Evolutionary conservation across 495 filamentous ascomycete genomes (phyloP), one percentile per base, ranked within the genome.

Genomic region (Wilcoxina mikolae): DNA sequence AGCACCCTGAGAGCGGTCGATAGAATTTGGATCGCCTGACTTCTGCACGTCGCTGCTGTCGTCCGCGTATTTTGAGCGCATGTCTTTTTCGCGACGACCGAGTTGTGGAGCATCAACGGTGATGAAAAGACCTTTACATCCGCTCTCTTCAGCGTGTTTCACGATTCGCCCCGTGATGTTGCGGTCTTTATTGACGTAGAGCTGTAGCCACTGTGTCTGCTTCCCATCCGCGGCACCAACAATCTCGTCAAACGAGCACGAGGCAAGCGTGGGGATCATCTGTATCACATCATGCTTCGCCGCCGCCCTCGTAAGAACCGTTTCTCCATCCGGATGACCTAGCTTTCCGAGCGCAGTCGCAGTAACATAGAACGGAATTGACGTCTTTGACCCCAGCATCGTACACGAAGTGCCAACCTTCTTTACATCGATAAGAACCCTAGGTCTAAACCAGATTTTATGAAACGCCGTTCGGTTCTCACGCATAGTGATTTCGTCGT

Each of bases 121-220:
- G 71, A 99, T 95, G 74, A 96, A 96, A 5, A 99, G 77, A 4
- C 83, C 91, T 71, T 90, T 94, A 74, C 90, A 95, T 25, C 91
- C 93, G 53, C 90, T 82, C 61, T 73, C 74, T 69, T 96, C 93
- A 59, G 93, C 93, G 68, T 95, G 87, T 68, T 85, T 65, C 22
- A 99, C 82, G 61, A 99, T 96, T 55, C 79, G 75, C 70, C 86
- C 77, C 23, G 91, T 99, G 66, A 96, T 88, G 41, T 74, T 78
- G 48, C 93, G 82, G 73, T 99, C 82, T 67, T 94, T 90, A 76
- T 99, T 99, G 53, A 99, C 91, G 72, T 99, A 99, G 0, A 99
- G 77, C 69, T 99, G 91, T 46, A 99, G 72, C 93, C 93, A 96
- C 69, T 95, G 91, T 0, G 87, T 80, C 65, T 96, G 91, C 54